Conservation (phyloP, 768 basidiomycete genomes). For the Antrodiella citrinella region DNA sequence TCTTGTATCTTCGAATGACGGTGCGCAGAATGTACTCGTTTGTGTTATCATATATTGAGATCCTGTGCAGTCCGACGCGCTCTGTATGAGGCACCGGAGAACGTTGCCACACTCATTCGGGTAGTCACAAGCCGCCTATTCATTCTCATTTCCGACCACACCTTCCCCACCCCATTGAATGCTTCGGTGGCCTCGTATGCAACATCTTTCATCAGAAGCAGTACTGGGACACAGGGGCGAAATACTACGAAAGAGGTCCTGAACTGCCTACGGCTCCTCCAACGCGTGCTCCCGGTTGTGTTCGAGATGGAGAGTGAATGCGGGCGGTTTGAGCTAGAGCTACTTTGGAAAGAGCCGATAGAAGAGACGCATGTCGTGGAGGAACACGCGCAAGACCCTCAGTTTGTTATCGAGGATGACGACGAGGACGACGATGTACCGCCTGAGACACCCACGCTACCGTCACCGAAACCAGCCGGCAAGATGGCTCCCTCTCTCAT, state of each 20-base stretch:
- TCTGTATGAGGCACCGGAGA: slow-evolving; percentile 75
- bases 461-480: slow-evolving; percentile 9
- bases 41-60: slow-evolving; percentile 1
- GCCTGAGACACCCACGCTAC: slow-evolving; percentile 1
- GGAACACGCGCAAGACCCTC: slow-evolving; percentile 30
- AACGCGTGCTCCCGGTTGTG: slow-evolving; percentile 83
- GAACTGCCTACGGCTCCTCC: slow-evolving; percentile 87
- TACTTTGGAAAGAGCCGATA: slow-evolving; percentile 73
- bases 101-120: slow-evolving; percentile 74
- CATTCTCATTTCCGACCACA: slow-evolving; percentile 71
- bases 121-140: slow-evolving; percentile 63
- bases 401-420: slow-evolving; percentile 90
- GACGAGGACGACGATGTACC: slow-evolving; percentile 39
- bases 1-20: slow-evolving; percentile 77
- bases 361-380: slow-evolving; percentile 24
- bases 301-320: slow-evolving; percentile 74
- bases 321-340: slow-evolving; percentile 65
- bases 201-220: slow-evolving; percentile 58
- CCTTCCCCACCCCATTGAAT: slow-evolving; percentile 56
- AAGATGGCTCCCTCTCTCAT: slow-evolving; percentile 67
- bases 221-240: slow-evolving; percentile 40
- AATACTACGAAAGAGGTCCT: slow-evolving; percentile 81
- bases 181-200: slow-evolving; percentile 59
- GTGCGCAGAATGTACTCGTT: slow-evolving; percentile 35
- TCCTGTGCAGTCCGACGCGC: slow-evolving; percentile 65